Percentiles rank a stretch among this genome's conserved stretches.
Evolutionary conservation across 2,329 filamentous ascomycete genomes (phyloP).

Genomic region (Epichloe sylvatica): DNA sequence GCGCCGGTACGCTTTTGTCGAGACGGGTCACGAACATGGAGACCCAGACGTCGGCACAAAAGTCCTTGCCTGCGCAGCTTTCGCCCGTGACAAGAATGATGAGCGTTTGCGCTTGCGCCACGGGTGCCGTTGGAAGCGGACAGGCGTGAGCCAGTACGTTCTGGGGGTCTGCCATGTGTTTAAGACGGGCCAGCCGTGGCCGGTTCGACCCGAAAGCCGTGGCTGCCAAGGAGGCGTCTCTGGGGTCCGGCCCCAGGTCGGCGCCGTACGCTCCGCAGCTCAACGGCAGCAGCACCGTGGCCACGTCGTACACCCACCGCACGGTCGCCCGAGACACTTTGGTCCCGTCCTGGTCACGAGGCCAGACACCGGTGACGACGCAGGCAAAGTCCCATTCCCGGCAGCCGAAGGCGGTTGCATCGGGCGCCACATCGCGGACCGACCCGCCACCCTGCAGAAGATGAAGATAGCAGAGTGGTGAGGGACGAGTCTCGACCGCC

Average conservation of each 20-base stretch:
- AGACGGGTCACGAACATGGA: conserved; percentile 20
- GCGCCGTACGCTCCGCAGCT: conserved; percentile 42
- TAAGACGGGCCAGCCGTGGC: conserved; percentile 35
- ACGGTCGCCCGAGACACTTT: conserved; percentile 23
- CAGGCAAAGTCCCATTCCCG: conserved; percentile 52
- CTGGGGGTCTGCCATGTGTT: conserved; percentile 32
- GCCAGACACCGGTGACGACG: conserved; percentile 49
- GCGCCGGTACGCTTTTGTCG: conserved; percentile 21
- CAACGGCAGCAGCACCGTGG: conserved; percentile 30
- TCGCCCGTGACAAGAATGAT: conserved; percentile 45
- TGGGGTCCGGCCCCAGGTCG: conserved; percentile 48
- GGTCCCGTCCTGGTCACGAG: conserved; percentile 35
- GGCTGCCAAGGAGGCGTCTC: conserved; percentile 36
- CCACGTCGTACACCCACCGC: conserved; percentile 44
- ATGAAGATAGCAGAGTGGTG: conserved; percentile 46
- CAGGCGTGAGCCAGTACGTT: conserved; percentile 42
- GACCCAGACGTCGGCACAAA: conserved; percentile 40
- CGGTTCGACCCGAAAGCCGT: conserved; percentile 44
- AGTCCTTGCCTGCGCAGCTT: conserved; percentile 45
- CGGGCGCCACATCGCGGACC: conserved; percentile 26
- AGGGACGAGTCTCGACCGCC: conserved; percentile 35
- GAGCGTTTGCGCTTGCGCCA: conserved; percentile 26
- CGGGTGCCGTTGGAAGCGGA: conserved; percentile 30
- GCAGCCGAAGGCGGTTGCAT: conserved; percentile 46
- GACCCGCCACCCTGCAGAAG: conserved; percentile 45